phyloP scores from a whole-genome alignment of 2,329 filamentous ascomycete species.

The Xylariales sp. region DNA sequence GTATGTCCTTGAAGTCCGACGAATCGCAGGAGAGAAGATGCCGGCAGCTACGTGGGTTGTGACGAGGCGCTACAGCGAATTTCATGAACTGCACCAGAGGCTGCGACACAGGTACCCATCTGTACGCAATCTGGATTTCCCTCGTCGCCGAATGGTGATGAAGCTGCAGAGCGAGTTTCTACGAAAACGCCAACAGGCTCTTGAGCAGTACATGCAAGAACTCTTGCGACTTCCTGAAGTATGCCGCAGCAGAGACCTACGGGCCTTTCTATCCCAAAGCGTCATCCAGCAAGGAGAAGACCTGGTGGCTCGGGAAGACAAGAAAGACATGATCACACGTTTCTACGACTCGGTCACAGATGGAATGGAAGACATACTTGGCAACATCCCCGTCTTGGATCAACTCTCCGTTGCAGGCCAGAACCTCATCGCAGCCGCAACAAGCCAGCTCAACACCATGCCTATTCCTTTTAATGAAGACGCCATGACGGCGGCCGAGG shows the following conservation, averaged over 20 bases:
- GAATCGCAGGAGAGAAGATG: conserved; percentile 91
- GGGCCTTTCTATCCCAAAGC: conserved; percentile 87
- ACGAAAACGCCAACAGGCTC: conserved; percentile 75
- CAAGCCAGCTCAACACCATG: conserved; percentile 56
- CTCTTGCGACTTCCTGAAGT: conserved; percentile 85
- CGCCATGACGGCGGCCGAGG: conserved; percentile 59
- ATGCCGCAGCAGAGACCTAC: conserved; percentile 86
- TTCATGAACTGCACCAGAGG: conserved; percentile 89
- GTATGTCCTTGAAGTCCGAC: conserved; percentile 87
- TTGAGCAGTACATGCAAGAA: conserved; percentile 81
- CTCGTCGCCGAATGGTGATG: conserved; percentile 86
- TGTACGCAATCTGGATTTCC: conserved; percentile 86
- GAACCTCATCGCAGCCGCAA: conserved; percentile 77
- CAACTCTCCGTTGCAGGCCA: conserved; percentile 91
- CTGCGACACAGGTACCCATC: conserved; percentile 80
- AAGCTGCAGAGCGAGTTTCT: conserved; percentile 95
- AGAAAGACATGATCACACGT: conserved; percentile 84
- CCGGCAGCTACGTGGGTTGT: conserved; percentile 92
- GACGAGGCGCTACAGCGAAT: conserved; percentile 92
- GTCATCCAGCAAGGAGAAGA: conserved; percentile 63
- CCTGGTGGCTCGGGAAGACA: conserved; percentile 55
- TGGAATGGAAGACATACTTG: conserved; percentile 95
- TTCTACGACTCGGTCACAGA: conserved; percentile 97
- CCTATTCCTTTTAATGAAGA: conserved; percentile 50
- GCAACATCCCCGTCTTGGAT: conserved; percentile 91